Percentiles rank a stretch among this genome's conserved stretches.
Evolutionary conservation across 257 asterid species (phyloP).

Genomic region (Orobanche coerulescens): DNA sequence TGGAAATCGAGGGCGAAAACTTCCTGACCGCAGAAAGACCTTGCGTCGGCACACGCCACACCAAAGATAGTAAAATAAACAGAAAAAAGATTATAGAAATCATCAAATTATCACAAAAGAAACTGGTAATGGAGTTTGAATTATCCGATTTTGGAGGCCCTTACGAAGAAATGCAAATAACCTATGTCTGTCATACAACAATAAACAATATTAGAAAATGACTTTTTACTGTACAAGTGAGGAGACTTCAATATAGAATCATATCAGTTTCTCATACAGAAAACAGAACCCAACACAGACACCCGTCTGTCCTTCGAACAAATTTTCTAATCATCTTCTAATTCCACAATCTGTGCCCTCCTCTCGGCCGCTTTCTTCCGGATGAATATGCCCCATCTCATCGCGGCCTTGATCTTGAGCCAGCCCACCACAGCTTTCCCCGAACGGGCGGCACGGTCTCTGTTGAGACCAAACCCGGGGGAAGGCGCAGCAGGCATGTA

Average conservation of each 20-base stretch:
- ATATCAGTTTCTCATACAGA: constrained; percentile 8
- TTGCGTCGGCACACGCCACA: no score
- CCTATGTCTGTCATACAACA: no score
- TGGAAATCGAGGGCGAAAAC: no score
- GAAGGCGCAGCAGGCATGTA: constrained; percentile 56
- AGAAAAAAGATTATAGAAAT: no score
- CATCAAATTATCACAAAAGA: no score
- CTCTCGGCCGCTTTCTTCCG: constrained; percentile 98
- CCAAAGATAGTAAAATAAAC: no score
- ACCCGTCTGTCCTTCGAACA: no score
- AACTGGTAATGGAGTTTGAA: no score
- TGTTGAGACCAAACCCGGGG: constrained; percentile 43
- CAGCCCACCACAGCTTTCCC: constrained; percentile 95
- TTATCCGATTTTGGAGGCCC: no score
- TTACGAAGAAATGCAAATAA: no score
- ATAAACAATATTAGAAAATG: no score
- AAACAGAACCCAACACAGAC: constrained; percentile 8
- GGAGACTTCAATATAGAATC: constrained; percentile 15
- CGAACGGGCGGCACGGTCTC: constrained; percentile 55
- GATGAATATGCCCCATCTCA: constrained; percentile 97
- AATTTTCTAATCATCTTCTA: constrained; percentile 62
- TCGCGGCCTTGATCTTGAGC: constrained; percentile 95
- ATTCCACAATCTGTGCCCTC: constrained; percentile 83
- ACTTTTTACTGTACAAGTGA: constrained; percentile 35
- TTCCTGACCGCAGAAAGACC: no score